These are phyloP conservation scores for Zygosaccharomyces siamensis DNA, from an alignment of 805 yeast genomes.

Conservation along the genomic window DNA sequence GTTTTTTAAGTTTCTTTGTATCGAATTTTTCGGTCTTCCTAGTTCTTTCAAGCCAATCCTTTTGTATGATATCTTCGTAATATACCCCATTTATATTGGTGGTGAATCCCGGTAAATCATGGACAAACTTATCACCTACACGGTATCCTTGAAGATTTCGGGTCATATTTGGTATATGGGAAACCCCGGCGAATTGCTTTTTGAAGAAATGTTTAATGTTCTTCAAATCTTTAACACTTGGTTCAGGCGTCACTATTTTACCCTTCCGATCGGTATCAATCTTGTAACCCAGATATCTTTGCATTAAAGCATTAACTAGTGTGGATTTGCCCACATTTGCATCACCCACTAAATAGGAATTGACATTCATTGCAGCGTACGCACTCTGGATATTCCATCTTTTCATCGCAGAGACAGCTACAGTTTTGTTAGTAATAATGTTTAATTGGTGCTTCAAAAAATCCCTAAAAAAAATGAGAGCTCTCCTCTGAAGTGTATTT, in stretches of 20 bases:
- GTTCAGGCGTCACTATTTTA: constrained; percentile 6
- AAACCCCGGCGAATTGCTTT: constrained; percentile 34
- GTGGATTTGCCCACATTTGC: constrained; percentile 71
- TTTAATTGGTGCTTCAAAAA: constrained; percentile 30
- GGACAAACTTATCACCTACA: constrained; percentile 30
- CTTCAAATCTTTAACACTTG: neutral
- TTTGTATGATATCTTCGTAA: constrained; percentile 29
- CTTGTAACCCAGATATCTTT: constrained; percentile 22
- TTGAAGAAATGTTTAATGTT: constrained; percentile 10
- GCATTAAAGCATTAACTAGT: constrained; percentile 46
- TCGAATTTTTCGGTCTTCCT: constrained; percentile 34
- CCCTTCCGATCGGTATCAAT: constrained; percentile 11
- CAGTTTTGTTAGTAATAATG: constrained; percentile 26
- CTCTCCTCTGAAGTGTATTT: constrained; percentile 22
- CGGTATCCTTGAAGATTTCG: constrained; percentile 44
- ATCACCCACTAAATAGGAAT: constrained; percentile 55
- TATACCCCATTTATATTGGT: constrained; percentile 19
- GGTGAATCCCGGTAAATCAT: constrained; percentile 41
- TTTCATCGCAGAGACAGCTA: constrained; percentile 25
- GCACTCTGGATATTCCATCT: constrained; percentile 29
- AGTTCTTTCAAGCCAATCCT: constrained; percentile 28
- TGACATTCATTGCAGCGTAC: constrained; percentile 21
- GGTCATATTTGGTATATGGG: constrained; percentile 66
- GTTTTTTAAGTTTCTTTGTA: constrained; percentile 29
- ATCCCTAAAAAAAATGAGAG: constrained; percentile 32